Conservation (phyloP, 2,329 filamentous ascomycete species). For the Alternaria arborescens region DNA sequence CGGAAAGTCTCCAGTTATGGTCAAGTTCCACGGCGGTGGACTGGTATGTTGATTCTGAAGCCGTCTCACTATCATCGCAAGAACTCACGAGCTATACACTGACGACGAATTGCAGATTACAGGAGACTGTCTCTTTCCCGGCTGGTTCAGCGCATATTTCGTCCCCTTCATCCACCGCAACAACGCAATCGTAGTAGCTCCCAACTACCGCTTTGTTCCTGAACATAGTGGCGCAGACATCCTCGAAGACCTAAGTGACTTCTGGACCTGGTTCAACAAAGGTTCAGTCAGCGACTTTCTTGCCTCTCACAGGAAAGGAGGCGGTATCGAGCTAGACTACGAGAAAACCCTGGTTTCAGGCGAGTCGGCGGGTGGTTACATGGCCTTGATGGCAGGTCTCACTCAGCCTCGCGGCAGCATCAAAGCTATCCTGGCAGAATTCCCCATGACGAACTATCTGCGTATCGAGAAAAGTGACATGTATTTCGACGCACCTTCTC, state of each 20-base stretch:
- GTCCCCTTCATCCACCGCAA: constrained; percentile 52
- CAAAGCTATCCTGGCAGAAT: constrained; percentile 37
- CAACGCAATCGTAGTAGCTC: constrained; percentile 57
- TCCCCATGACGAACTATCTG: constrained; percentile 41
- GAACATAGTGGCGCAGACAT: constrained; percentile 59
- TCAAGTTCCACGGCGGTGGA: constrained; percentile 58
- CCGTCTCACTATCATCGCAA: not conserved
- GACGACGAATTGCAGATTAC: constrained; percentile 22
- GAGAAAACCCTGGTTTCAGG: constrained; percentile 42
- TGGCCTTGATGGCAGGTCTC: constrained; percentile 46
- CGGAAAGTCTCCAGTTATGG: constrained; percentile 52
- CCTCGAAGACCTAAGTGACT: constrained; percentile 57
- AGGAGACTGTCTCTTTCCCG: constrained; percentile 38
- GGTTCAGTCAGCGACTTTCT: constrained; percentile 22
- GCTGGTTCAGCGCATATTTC: constrained; percentile 45
- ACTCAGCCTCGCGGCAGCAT: constrained; percentile 29
- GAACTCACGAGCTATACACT: not conserved
- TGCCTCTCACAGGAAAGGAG: constrained; percentile 13
- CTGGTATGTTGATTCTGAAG: constrained; percentile 40
- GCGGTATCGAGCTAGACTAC: constrained; percentile 33
- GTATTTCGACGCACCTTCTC: constrained; percentile 15
- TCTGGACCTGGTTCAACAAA: constrained; percentile 57
- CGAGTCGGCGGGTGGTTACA: constrained; percentile 52
- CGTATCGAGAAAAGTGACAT: not conserved
- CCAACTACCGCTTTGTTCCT: constrained; percentile 63